Evolutionary conservation across 1,139 yeast species (phyloP).

Genomic region (Yamadazyma sp.): DNA sequence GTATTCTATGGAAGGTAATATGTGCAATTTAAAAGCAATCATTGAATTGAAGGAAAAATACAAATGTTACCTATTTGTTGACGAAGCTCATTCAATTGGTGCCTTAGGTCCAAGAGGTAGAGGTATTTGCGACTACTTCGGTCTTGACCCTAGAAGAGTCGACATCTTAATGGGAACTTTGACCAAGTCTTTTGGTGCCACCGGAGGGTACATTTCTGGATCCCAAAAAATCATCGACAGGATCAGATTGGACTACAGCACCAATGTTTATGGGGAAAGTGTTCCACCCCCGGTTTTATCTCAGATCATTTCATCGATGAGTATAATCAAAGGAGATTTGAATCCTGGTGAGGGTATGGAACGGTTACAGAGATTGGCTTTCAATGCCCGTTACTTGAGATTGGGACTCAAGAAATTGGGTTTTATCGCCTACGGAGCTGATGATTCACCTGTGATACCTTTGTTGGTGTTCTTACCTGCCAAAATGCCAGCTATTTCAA

Average conservation of each 20-base stretch:
- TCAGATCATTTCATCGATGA: slow-evolving; percentile 81
- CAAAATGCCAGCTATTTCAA: slow-evolving; percentile 90
- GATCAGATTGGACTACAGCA: slow-evolving; percentile 70
- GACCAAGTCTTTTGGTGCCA: slow-evolving; percentile 97
- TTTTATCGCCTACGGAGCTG: slow-evolving; percentile 90
- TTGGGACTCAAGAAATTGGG: slow-evolving; percentile 90
- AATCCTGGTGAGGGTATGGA: slow-evolving; percentile 93
- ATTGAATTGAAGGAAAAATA: slow-evolving; percentile 79
- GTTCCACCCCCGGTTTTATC: slow-evolving; percentile 88
- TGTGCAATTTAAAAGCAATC: slow-evolving; percentile 80
- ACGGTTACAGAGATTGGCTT: slow-evolving; percentile 89
- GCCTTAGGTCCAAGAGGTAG: slow-evolving; percentile 93
- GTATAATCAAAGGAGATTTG: slow-evolving; percentile 74
- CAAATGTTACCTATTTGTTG: slow-evolving; percentile 87
- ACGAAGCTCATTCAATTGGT: slow-evolving; percentile 98
- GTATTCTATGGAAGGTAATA: slow-evolving; percentile 97
- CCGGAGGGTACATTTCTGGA: slow-evolving; percentile 95
- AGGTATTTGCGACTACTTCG: slow-evolving; percentile 93
- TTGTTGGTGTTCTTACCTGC: slow-evolving; percentile 84
- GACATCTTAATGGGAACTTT: slow-evolving; percentile 97
- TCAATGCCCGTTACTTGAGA: slow-evolving; percentile 90
- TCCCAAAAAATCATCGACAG: slow-evolving; percentile 66
- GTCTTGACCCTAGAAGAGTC: slow-evolving; percentile 68
- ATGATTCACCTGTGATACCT: slow-evolving; percentile 96
- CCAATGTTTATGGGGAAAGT: slow-evolving; percentile 78